Base-by-base conservation (phyloP, 176 grass and related monocot species). In the Lolium rigidum region DNA sequence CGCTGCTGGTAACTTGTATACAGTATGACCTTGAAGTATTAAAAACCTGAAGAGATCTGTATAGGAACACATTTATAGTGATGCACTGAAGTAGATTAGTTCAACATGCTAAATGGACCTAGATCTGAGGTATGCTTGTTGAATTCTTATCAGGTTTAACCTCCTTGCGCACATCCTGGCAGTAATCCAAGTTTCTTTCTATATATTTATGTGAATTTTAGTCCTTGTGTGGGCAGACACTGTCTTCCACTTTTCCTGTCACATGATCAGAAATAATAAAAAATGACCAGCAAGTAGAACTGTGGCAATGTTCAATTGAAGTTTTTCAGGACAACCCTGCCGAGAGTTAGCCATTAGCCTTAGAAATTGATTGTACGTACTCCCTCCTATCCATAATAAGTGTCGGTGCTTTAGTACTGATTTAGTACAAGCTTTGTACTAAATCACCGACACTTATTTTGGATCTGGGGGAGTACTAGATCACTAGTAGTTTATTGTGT, bases 21-120 rank as follows among this genome's bases (percentile, higher is more conserved):
- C 79, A 79, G 57, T 83, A 83, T 67, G 80, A 79, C 80, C 65
- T 26, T 7, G 39, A 41, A 0, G 70, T 86, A 82, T 50, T 73
- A 63, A 82, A 74, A 28, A 28, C 2, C 18, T 64, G 5, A 87
- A 80, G 14, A 58, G 14, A 51, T 28, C 57, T 26, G 5, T 48
- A 77, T 52, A 16, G 64, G 47, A 79, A n/a, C 70, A 62, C 14
- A 76, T 41, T 52, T 47, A 83, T 47, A 10, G 37, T 87, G 58
- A 18, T 21, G 1, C n/a, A 46, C 18, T 79, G 43, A 83, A 52
- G 50, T 68, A 17, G n/a, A n/a, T n/a, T n/a, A n/a, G n/a, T n/a
- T n/a, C 51, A 55, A 37, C 68, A 84, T 10, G 24, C 21, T 65
- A 12, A 22, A 15, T 69, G 35, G 18, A 67, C 65, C 39, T 84